Conservation (phyloP, 306 rosid genomes). For the Alnus rubra region DNA sequence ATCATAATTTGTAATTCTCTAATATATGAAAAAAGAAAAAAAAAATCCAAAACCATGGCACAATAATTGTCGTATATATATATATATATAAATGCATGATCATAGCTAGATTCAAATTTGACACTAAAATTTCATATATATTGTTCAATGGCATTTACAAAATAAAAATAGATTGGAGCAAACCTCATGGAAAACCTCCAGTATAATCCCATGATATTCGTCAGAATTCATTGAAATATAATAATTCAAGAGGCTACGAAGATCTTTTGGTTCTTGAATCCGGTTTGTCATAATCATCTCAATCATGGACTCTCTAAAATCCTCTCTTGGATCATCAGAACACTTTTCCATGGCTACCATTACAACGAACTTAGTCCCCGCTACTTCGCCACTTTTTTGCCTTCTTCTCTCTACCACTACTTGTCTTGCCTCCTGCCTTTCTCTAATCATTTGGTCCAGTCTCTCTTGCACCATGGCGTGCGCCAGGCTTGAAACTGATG, state of each 20-base stretch:
- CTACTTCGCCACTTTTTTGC: slow-evolving; percentile 40
- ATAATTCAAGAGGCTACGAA: slow-evolving; percentile 77
- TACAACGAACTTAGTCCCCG: slow-evolving; percentile 59
- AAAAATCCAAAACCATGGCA: neutral
- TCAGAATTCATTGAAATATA: slow-evolving; percentile 78
- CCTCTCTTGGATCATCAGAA: slow-evolving; percentile 79
- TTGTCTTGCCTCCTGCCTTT: slow-evolving; percentile 45
- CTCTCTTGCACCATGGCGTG: slow-evolving; percentile 98
- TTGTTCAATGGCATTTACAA: slow-evolving; percentile 53
- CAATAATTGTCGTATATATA: neutral
- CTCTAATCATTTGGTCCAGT: slow-evolving; percentile 81
- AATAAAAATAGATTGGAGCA: slow-evolving; percentile 63
- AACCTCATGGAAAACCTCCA: slow-evolving; percentile 78
- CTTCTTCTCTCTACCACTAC: slow-evolving; percentile 43
- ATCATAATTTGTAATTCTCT: neutral
- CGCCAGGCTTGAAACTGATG: slow-evolving; percentile 75
- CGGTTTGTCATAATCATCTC: slow-evolving; percentile 78
- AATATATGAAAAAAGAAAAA: neutral
- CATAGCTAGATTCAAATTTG: neutral
- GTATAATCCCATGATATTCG: slow-evolving; percentile 54
- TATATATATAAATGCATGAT: neutral
- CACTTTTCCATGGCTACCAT: slow-evolving; percentile 87
- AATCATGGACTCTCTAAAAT: slow-evolving; percentile 76
- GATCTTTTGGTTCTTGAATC: slow-evolving; percentile 56
- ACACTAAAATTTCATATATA: slow-evolving; percentile 5